phyloP scores from a whole-genome alignment of 179 eudicot genomes.

The Silene vulgaris region DNA sequence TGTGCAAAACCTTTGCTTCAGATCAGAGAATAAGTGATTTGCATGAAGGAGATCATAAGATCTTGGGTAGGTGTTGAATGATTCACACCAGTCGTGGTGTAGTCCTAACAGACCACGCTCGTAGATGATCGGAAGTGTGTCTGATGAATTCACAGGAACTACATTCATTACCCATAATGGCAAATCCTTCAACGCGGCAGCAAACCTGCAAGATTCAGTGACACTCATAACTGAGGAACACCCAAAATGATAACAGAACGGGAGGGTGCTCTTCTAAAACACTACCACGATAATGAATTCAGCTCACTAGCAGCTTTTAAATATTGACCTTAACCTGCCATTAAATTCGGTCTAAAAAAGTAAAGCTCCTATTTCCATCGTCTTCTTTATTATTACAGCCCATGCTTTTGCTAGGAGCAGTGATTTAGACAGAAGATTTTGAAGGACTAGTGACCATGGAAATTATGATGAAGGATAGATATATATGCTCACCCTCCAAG shows the following conservation, averaged over 20 bases:
- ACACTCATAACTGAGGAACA: background rate
- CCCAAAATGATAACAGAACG: background rate
- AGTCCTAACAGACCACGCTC: constrained; percentile 46
- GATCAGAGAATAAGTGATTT: constrained; percentile 32
- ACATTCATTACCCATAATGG: constrained; percentile 47
- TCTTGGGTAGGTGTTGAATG: constrained; percentile 46
- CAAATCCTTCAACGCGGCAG: constrained; percentile 42
- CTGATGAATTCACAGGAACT: constrained; percentile 37
- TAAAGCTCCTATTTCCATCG: background rate
- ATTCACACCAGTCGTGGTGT: constrained; percentile 45
- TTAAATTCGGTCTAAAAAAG: background rate
- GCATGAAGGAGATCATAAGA: constrained; percentile 47
- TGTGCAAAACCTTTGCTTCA: constrained; percentile 32
- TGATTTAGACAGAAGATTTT: background rate
- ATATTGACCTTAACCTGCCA: background rate
- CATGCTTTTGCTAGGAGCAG: background rate
- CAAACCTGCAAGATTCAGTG: constrained; percentile 28
- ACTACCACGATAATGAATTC: background rate
- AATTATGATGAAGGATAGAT: background rate
- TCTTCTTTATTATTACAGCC: background rate
- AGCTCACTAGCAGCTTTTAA: no score
- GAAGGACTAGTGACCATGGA: background rate
- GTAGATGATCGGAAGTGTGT: constrained; percentile 41
- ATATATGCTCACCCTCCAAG: constrained; percentile 38
- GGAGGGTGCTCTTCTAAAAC: background rate